phyloP scores from a whole-genome alignment of 2,329 filamentous ascomycete genomes.

The Trichoderma sp. region DNA sequence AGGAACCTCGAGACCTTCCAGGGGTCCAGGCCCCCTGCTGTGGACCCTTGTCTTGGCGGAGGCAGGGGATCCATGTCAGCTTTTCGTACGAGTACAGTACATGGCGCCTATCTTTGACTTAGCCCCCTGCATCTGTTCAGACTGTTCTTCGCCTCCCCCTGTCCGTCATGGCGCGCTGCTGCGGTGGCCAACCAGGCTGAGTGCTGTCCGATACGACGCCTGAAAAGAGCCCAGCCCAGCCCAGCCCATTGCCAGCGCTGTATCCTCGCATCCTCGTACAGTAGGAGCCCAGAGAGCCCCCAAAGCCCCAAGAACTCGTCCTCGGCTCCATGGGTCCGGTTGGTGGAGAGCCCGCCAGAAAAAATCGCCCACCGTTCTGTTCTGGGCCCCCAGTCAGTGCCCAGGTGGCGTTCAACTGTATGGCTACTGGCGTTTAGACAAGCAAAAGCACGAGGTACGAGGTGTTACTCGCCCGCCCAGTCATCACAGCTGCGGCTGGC shows the following conservation, averaged over 20 bases:
- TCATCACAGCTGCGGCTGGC: not conserved
- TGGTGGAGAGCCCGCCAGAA: not conserved
- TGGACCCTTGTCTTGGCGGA: not conserved
- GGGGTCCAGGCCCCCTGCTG: not conserved
- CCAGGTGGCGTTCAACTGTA: not conserved
- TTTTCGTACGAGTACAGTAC: not conserved
- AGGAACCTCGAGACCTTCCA: not conserved
- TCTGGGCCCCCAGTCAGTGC: not conserved
- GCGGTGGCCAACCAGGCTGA: slow-evolving; percentile 23
- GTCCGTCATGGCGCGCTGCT: not conserved
- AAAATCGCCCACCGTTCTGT: not conserved
- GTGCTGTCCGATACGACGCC: not conserved
- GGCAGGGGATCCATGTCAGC: not conserved
- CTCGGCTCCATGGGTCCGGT: not conserved
- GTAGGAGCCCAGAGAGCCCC: not conserved
- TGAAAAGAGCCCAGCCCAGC: not conserved
- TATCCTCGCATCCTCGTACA: not conserved
- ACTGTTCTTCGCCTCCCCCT: not conserved
- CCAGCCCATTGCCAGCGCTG: not conserved
- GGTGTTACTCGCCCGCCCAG: not conserved
- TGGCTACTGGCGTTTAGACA: not conserved
- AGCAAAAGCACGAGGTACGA: not conserved
- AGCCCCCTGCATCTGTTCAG: not conserved
- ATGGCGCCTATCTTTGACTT: not conserved
- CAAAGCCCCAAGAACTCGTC: not conserved